Conservation (phyloP, 2,329 filamentous ascomycete species). For the Zalaria sp. region DNA sequence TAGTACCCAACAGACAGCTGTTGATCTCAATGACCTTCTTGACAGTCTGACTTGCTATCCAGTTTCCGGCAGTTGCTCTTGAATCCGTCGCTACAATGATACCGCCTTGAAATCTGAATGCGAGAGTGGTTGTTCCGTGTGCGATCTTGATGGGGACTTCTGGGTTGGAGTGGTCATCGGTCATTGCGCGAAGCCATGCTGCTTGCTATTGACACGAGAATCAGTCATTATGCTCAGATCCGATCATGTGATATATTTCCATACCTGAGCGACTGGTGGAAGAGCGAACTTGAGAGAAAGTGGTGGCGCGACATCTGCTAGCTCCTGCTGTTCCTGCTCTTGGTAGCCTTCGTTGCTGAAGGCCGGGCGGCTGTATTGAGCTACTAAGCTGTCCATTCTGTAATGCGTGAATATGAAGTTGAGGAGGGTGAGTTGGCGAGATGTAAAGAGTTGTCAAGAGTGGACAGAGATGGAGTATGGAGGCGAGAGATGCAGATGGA, state of each 20-base stretch:
- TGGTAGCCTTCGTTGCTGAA: conserved; percentile 59
- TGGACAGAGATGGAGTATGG: neutral
- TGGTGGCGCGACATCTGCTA: conserved; percentile 55
- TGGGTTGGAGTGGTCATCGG: conserved; percentile 93
- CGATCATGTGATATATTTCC: conserved; percentile 15
- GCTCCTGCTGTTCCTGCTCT: conserved; percentile 49
- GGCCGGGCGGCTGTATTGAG: conserved; percentile 73
- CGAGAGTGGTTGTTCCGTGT: conserved; percentile 94
- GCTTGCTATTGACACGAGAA: conserved; percentile 46
- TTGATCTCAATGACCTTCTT: conserved; percentile 99
- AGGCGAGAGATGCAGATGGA: neutral
- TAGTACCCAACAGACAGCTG: conserved; percentile 82
- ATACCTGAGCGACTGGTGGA: conserved; percentile 79
- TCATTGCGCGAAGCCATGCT: conserved; percentile 89
- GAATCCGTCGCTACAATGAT: conserved; percentile 98
- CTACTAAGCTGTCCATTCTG: conserved; percentile 81
- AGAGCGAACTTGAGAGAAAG: conserved; percentile 89
- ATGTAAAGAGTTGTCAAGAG: conserved; percentile 2
- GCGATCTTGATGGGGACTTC: conserved; percentile 98
- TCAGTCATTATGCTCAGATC: too few species aligned
- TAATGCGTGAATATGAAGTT: neutral
- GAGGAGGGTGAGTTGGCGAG: neutral
- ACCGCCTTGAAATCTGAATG: conserved; percentile 94
- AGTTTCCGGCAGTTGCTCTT: conserved; percentile 90
- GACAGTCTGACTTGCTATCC: conserved; percentile 98